Evolutionary conservation across 2,329 filamentous ascomycete species (phyloP), one percentile per base, ranked within the genome.

Genomic region (Diaporthe citri): DNA sequence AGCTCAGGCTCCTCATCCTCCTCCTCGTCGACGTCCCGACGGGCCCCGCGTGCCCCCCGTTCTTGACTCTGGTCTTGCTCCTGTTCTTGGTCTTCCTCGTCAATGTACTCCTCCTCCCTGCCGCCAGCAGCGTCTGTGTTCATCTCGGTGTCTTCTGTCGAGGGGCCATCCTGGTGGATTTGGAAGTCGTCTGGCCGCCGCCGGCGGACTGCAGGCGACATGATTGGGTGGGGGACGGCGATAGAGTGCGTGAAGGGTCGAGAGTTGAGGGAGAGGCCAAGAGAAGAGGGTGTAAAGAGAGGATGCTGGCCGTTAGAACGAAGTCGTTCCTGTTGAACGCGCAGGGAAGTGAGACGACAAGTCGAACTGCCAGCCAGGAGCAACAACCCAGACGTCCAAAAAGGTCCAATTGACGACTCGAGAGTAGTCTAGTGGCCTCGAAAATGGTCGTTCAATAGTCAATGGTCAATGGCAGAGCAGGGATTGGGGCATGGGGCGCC

Each of bases 71-170:
- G 78, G 22, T 81, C 78, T 0, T 83, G 81, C 2, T 84, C 84
- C 1, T 82, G 81, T 43, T 82, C 81, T 15, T 82, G 80, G 8
- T 82, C 81, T 17, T 79, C 78, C 22, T 81, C 80, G 4, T 81
- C 80, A 6, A 82, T 81, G 0, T 84, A 80, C 3, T 82, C 80
- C 1, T 81, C 80, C 55, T 83, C 79, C 60, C 81, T 77, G 28
- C 81, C 80, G 8, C 77, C 81, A 83, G 34, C 77, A 66, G 84
- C 83, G n/a, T 87, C 86, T 10, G 82, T 82, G 82, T 88, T 86
- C 84, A 89, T 84, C 77, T 88, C 85, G 1, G 87, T 87, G 67
- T 89, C 87, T 77, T 87, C 87, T 9, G 87, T 88, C 22, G 84
- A 84, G 1, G 81, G 81, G 12, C 81, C 83, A 83, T 89, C 88